Evolutionary conservation across 2,329 filamentous ascomycete genomes (phyloP), one percentile per base, ranked within the genome.

Genomic region (Microsporum audouinii): DNA sequence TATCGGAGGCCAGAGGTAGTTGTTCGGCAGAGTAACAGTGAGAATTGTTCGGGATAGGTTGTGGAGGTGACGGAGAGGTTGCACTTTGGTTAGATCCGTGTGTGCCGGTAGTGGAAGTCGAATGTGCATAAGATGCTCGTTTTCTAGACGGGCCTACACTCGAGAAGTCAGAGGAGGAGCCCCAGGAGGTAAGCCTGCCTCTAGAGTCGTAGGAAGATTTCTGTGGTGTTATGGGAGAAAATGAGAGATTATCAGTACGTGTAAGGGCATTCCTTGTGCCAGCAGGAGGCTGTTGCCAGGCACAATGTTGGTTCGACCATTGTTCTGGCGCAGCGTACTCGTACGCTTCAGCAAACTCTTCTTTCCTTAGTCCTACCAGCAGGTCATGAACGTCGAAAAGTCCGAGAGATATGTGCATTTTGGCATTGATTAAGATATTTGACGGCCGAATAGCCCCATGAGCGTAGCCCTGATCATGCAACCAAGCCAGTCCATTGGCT

Each of bases 401-500:
- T 57, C 81, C 80, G 41, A 86, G 79, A 8, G 78, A 81, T 58
- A 86, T 81, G 10, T 74, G 72, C 64, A 82, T 83, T 34, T 77
- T 72, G n/a, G 77, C 72, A 62, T 84, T 79, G 60, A 86, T 74
- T 38, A 84, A 73, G 47, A 86, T 80, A 63, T 84, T 85, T 1
- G 81, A 83, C 1, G 83, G 84, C 14, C 80, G 76, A 62, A 86
- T 84, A 1, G 77, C 77, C 31, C 79, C 78, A 66, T 86, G 83
- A 10, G 74, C 74, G 33, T 80, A 77, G 1, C 79, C 81, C 34
- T 78, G 79, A 7, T 77, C 75, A 66, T 86, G 83, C 29, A 85
- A 71, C 66, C 79, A 83, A 5, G 81, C 77, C 23, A 85, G 64
- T 1, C 80, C 81, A 64, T 82, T 81, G 1, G 77, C 75, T 6